These are phyloP conservation scores for Myrmaecium sp. DNA, from an alignment of 2,329 filamentous ascomycete species.

Conservation along the genomic window DNA sequence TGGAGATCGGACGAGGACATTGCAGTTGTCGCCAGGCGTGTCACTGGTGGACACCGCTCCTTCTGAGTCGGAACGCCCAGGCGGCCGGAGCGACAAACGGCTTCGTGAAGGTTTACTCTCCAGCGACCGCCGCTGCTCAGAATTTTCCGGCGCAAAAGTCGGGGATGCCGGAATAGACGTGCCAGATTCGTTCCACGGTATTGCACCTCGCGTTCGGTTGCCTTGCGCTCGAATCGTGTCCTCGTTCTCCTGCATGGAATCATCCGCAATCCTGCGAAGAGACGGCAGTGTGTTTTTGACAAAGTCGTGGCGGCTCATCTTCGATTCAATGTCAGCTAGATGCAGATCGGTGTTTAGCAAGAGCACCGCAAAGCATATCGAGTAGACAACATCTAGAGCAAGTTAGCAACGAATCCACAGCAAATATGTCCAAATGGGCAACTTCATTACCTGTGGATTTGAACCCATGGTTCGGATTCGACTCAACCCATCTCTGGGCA, in stretches of 20 bases:
- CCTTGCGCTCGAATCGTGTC: constrained; percentile 11
- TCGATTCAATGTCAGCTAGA: constrained; percentile 82
- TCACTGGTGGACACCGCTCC: constrained; percentile 1
- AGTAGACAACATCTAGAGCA: constrained; percentile 71
- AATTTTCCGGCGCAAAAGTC: not conserved
- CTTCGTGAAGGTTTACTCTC: constrained; percentile 6
- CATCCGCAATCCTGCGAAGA: constrained; percentile 58
- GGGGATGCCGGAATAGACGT: constrained; percentile 3
- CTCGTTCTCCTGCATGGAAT: constrained; percentile 46
- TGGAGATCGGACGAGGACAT: constrained; percentile 59
- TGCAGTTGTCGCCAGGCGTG: constrained; percentile 38
- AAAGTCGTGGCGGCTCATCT: constrained; percentile 92
- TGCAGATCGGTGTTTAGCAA: constrained; percentile 93
- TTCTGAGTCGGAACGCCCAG: not conserved
- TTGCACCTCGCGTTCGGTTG: constrained; percentile 3
- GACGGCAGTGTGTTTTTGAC: constrained; percentile 93
- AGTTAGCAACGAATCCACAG: constrained; percentile 13
- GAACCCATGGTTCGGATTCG: constrained; percentile 86
- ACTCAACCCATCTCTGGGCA: constrained; percentile 78
- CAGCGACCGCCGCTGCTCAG: constrained; percentile 1
- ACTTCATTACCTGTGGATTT: constrained; percentile 68
- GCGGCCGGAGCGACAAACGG: constrained; percentile 10
- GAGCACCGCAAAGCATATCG: constrained; percentile 90
- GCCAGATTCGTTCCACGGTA: constrained; percentile 1
- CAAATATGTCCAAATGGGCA: constrained; percentile 5